These are phyloP conservation scores for Penicillium simplicissimum DNA, from an alignment of 495 filamentous ascomycete species.

Conservation along the genomic window DNA sequence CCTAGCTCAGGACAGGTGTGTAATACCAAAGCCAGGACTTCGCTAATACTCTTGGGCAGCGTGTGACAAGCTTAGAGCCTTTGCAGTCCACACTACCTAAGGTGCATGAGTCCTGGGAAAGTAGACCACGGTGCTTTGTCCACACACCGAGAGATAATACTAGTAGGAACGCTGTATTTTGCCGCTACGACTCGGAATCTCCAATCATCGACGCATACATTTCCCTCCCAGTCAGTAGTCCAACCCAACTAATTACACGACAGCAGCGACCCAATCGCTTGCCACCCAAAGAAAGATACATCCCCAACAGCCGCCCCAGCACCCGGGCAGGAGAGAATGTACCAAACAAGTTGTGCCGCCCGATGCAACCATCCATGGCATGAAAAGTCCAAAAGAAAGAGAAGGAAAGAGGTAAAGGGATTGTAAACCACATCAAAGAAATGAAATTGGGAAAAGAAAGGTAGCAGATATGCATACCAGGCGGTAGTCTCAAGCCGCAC, in stretches of 20 bases:
- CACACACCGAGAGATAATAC: too few species aligned
- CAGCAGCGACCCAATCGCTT: constrained; percentile 9
- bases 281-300: constrained; percentile 16
- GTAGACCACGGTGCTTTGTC: too few species aligned
- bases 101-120: too few species aligned
- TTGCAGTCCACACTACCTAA: too few species aligned
- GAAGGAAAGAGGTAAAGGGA: constrained; percentile 9
- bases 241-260: constrained; percentile 29
- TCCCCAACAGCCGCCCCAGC: constrained; percentile 14
- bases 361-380: constrained; percentile 23
- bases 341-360: constrained; percentile 21
- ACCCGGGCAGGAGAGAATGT: constrained; percentile 8
- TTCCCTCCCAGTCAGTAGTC: constrained; percentile 17
- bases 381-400: constrained; percentile 19
- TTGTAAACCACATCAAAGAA: neutral
- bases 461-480: neutral
- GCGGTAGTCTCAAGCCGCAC: neutral
- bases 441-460: constrained; percentile 2
- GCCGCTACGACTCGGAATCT: neutral
- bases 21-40: too few species aligned
- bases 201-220: constrained; percentile 27
- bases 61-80: too few species aligned
- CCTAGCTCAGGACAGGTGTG: too few species aligned
- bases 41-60: too few species aligned
- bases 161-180: too few species aligned